These are phyloP conservation scores for Massarina eburnea DNA, from an alignment of 2,329 filamentous ascomycete genomes.

Conservation along the genomic window DNA sequence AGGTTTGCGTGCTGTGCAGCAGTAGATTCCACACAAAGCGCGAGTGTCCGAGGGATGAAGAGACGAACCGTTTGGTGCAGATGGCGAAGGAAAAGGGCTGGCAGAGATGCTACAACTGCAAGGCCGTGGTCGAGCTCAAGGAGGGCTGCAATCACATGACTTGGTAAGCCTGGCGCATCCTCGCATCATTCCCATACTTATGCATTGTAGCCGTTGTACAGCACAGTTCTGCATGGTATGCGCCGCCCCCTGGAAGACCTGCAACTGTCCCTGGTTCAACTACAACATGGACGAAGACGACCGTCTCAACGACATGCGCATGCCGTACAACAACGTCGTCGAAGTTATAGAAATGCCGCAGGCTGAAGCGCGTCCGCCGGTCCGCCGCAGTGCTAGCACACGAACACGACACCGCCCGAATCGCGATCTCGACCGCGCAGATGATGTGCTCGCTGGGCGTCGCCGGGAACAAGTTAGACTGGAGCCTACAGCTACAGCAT, in stretches of 20 bases:
- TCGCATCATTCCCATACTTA: conserved; percentile 12
- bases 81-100: conserved; percentile 69
- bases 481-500: conserved; percentile 21
- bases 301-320: conserved; percentile 45
- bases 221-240: conserved; percentile 89
- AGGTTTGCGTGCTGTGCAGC: conserved; percentile 74
- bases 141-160: conserved; percentile 89
- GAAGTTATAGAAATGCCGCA: conserved; percentile 31
- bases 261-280: conserved; percentile 80
- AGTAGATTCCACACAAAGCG: conserved; percentile 68
- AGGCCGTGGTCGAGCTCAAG: conserved; percentile 72
- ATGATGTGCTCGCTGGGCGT: conserved; percentile 55
- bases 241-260: conserved; percentile 78
- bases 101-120: conserved; percentile 76
- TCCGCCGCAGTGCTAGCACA: conserved; percentile 31
- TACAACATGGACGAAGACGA: conserved; percentile 58
- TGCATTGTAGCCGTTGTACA: conserved; percentile 64
- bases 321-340: conserved; percentile 32
- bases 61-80: conserved; percentile 63
- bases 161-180: conserved; percentile 60
- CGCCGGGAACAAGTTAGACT: conserved; percentile 51
- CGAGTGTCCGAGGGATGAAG: conserved; percentile 73
- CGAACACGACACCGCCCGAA: conserved; percentile 25
- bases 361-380: conserved; percentile 24
- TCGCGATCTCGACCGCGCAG: conserved; percentile 48